Conservation (phyloP, 2,329 filamentous ascomycete genomes). For the Colletotrichum neosansevieriae region DNA sequence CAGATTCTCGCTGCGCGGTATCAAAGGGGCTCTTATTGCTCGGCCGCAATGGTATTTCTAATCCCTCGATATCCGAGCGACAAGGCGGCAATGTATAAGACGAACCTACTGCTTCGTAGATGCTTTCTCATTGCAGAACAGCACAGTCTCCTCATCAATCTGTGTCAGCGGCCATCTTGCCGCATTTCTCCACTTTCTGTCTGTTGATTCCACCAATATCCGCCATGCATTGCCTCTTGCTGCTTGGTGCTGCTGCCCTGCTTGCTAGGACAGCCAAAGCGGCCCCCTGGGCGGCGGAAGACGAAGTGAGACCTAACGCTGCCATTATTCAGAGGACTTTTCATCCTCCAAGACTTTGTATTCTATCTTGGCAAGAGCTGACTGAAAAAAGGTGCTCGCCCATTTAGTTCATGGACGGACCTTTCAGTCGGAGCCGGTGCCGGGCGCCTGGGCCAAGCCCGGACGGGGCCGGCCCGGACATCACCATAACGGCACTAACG, state of each 20-base stretch:
- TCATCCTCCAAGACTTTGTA: not conserved
- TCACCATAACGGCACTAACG: conserved; percentile 36
- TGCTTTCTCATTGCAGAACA: too few relatives aligned
- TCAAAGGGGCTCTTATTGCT: not conserved
- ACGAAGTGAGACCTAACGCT: conserved; percentile 9
- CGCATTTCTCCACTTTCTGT: too few relatives aligned
- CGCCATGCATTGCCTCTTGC: conserved; percentile 14
- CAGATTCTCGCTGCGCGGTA: not conserved
- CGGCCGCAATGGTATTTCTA: not conserved
- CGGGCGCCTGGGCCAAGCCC: not conserved
- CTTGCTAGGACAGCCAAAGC: conserved; percentile 1
- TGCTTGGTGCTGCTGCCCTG: conserved; percentile 16
- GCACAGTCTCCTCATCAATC: too few relatives aligned
- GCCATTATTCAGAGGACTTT: not conserved
- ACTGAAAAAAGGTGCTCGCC: conserved; percentile 20
- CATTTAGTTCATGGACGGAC: conserved; percentile 7
- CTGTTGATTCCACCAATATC: not conserved
- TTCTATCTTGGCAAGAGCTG: not conserved
- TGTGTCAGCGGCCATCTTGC: too few relatives aligned
- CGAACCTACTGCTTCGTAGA: not conserved
- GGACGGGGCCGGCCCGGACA: not conserved
- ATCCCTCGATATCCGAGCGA: conserved; percentile 5
- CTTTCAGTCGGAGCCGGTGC: conserved; percentile 2
- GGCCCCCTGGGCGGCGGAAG: conserved; percentile 7
- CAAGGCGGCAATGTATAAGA: conserved; percentile 17